Evolutionary conservation across 179 eudicot species (phyloP).

Genomic region (Drosera spatulata): DNA sequence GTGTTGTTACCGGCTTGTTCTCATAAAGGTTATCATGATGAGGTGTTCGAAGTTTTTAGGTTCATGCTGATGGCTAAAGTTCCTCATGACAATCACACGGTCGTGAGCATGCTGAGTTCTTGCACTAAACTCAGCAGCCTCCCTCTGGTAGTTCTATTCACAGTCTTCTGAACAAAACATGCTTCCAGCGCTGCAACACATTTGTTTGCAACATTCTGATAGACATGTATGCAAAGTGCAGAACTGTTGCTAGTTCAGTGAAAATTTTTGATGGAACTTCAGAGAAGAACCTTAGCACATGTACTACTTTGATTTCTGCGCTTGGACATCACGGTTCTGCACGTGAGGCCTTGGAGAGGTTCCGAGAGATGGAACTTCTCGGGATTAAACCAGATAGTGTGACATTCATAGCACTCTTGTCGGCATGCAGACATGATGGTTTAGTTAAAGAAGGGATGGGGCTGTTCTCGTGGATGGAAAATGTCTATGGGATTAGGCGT

Average conservation of each 20-base stretch:
- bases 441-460: constrained; percentile 55
- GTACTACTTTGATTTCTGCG: constrained; percentile 57
- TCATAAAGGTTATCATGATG: constrained; percentile 49
- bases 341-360: constrained; percentile 38
- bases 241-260: constrained; percentile 39
- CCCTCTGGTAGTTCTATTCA: constrained; percentile 53
- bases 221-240: constrained; percentile 81
- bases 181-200: constrained; percentile 31
- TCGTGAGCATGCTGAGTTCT: constrained; percentile 42
- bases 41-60: constrained; percentile 53
- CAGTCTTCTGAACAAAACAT: constrained; percentile 51
- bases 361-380: constrained; percentile 45
- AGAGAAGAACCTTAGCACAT: constrained; percentile 45
- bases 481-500: constrained; percentile 40
- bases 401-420: constrained; percentile 46
- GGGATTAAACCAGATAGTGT: constrained; percentile 49
- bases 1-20: constrained; percentile 60
- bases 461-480: constrained; percentile 42
- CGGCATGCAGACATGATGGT: constrained; percentile 72
- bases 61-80: constrained; percentile 39
- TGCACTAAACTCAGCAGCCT: constrained; percentile 52
- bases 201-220: constrained; percentile 50
- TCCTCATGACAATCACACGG: constrained; percentile 49
- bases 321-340: constrained; percentile 63
- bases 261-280: constrained; percentile 31